These are phyloP conservation scores for Odontarrhena argentea DNA, from an alignment of 345 rosid genomes.

Conservation along the genomic window DNA sequence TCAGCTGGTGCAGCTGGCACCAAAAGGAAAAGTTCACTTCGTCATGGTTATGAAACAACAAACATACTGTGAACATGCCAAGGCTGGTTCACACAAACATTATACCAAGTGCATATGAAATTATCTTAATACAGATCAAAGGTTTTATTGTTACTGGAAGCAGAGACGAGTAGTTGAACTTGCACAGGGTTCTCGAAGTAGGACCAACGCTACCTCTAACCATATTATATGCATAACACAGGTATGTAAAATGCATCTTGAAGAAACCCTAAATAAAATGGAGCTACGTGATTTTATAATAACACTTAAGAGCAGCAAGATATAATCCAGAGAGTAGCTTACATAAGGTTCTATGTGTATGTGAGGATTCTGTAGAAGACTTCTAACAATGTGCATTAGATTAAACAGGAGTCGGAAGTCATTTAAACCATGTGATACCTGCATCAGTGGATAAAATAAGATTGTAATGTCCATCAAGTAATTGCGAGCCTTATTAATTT, in stretches of 20 bases:
- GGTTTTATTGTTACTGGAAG: constrained; percentile 6
- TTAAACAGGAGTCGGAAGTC: constrained; percentile 81
- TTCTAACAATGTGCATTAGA: constrained; percentile 85
- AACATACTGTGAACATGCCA: constrained; percentile 11
- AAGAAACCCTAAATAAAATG: constrained; percentile 17
- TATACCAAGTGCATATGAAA: constrained; percentile 15
- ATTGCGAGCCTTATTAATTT: constrained; percentile 11
- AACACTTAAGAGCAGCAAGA: constrained; percentile 12
- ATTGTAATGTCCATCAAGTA: constrained; percentile 28
- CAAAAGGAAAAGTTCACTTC: constrained; percentile 38
- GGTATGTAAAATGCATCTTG: constrained; percentile 10
- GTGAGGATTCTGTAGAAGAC: constrained; percentile 90
- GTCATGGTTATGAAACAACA: constrained; percentile 22
- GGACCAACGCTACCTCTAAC: constrained; percentile 16
- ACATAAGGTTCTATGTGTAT: constrained; percentile 92
- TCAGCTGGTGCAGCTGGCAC: constrained; percentile 93
- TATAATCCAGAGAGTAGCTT: constrained; percentile 46
- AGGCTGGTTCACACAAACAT: constrained; percentile 11
- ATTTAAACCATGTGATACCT: constrained; percentile 93
- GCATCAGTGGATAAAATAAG: constrained; percentile 35
- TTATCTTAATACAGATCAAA: constrained; percentile 13
- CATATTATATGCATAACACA: background rate
- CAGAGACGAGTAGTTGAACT: constrained; percentile 4
- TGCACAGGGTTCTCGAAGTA: constrained; percentile 4
- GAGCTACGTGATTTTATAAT: constrained; percentile 25